Conservation (phyloP, 2,329 filamentous ascomycete species). For the Colletotrichum caudatum region DNA sequence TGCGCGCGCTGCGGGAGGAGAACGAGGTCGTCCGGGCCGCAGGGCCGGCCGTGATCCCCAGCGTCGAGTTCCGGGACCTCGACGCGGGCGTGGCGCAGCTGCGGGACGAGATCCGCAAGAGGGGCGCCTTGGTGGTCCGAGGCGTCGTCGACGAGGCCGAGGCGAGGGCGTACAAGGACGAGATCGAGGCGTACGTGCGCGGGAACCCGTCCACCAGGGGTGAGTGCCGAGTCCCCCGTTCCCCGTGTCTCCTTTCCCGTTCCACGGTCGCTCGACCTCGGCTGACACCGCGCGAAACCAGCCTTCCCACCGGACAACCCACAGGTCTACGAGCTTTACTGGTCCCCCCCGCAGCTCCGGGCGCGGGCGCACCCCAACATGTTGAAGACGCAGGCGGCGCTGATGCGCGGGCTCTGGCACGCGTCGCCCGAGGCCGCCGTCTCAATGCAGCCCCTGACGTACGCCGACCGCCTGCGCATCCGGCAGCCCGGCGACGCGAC, state of each 20-base stretch:
- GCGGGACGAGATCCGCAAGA: slow-evolving; percentile 66
- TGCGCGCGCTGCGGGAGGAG: slow-evolving; percentile 59
- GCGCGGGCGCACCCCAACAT: slow-evolving; percentile 76
- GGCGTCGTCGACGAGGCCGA: slow-evolving; percentile 73
- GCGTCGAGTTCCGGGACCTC: slow-evolving; percentile 61
- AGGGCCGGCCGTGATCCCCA: slow-evolving; percentile 64
- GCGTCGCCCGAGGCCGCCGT: slow-evolving; percentile 61
- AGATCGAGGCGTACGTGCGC: slow-evolving; percentile 73
- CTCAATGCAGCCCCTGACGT: slow-evolving; percentile 70
- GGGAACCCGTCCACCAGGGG: slow-evolving; percentile 72
- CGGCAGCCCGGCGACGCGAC: slow-evolving; percentile 76
- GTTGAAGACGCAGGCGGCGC: slow-evolving; percentile 68
- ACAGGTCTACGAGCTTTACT: slow-evolving; percentile 82
- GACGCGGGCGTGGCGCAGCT: slow-evolving; percentile 52
- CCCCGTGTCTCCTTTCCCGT: not conserved
- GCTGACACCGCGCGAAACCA: slow-evolving; percentile 42
- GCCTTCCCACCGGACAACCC: slow-evolving; percentile 76
- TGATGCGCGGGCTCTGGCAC: slow-evolving; percentile 73
- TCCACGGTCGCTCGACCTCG: not conserved
- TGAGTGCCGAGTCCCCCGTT: slow-evolving; percentile 42
- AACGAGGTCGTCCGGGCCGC: slow-evolving; percentile 59
- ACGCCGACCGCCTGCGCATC: slow-evolving; percentile 80
- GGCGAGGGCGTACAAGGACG: slow-evolving; percentile 73
- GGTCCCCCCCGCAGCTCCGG: slow-evolving; percentile 75
- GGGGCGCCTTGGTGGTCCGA: slow-evolving; percentile 73